phyloP scores from a whole-genome alignment of 2,329 filamentous ascomycete species.

The Aureobasidium mangrovei region DNA sequence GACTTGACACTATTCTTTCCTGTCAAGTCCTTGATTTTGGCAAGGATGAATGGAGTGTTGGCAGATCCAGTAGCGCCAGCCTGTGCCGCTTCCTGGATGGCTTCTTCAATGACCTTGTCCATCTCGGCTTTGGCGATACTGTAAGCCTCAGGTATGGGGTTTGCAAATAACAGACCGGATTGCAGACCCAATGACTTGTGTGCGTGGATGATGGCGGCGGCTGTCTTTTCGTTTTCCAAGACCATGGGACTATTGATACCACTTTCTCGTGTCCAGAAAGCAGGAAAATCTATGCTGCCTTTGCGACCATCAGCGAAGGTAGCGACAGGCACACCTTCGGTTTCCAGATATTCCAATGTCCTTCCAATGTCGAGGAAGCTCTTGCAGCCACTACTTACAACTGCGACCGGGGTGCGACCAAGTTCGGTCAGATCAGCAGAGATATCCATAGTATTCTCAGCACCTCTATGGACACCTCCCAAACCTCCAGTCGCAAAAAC shows the following conservation, averaged over 20 bases:
- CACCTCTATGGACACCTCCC: constrained; percentile 87
- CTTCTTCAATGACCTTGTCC: constrained; percentile 58
- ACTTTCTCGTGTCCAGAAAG: constrained; percentile 87
- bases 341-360: constrained; percentile 74
- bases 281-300: constrained; percentile 73
- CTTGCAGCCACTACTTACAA: constrained; percentile 87
- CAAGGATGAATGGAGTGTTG: constrained; percentile 78
- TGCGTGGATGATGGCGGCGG: constrained; percentile 78
- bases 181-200: constrained; percentile 64
- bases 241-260: constrained; percentile 69
- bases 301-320: constrained; percentile 79
- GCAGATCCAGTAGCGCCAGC: constrained; percentile 61
- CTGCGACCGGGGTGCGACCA: constrained; percentile 77
- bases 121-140: constrained; percentile 65
- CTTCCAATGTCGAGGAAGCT: constrained; percentile 88
- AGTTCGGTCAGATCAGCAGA: constrained; percentile 94
- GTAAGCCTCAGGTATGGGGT: constrained; percentile 66
- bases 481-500: constrained; percentile 93
- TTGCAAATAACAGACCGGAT: constrained; percentile 79
- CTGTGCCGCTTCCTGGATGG: constrained; percentile 55
- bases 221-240: constrained; percentile 67
- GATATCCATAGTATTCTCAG: constrained; percentile 79
- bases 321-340: constrained; percentile 67
- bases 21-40: constrained; percentile 70
- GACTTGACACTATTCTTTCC: constrained; percentile 61